phyloP scores from a whole-genome alignment of 805 yeast species.

The Kurtzmaniella cleridarum region DNA sequence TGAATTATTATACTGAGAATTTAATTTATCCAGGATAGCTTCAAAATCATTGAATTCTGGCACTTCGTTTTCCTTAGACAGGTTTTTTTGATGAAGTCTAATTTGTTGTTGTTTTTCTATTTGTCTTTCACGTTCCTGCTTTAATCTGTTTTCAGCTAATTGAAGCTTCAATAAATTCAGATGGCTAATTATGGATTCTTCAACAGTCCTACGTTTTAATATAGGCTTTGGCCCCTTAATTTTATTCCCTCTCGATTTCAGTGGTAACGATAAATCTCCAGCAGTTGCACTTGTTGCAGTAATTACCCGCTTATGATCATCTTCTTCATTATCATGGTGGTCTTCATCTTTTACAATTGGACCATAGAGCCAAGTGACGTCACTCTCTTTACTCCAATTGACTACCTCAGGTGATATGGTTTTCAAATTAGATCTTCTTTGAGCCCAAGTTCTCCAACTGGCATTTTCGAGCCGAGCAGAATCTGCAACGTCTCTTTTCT shows the following conservation, averaged over 20 bases:
- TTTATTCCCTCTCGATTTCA: slow-evolving; percentile 14
- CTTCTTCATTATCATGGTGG: slow-evolving; percentile 15
- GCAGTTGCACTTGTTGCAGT: slow-evolving; percentile 41
- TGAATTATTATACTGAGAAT: slow-evolving; percentile 29
- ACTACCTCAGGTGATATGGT: slow-evolving; percentile 89
- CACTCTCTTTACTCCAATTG: slow-evolving; percentile 96
- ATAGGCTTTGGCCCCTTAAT: slow-evolving; percentile 63
- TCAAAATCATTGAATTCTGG: slow-evolving; percentile 41
- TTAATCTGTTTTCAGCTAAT: slow-evolving; percentile 32
- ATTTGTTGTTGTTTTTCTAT: slow-evolving; percentile 16
- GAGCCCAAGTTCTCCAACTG: slow-evolving; percentile 94
- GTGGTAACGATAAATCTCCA: slow-evolving; percentile 40
- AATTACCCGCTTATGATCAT: slow-evolving; percentile 12
- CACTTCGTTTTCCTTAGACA: slow-evolving; percentile 18
- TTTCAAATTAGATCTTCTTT: slow-evolving; percentile 55
- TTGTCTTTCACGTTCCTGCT: slow-evolving; percentile 22
- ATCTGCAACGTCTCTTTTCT: slow-evolving; percentile 75
- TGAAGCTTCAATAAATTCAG: slow-evolving; percentile 40
- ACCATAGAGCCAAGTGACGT: slow-evolving; percentile 97
- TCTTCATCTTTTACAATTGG: slow-evolving; percentile 58
- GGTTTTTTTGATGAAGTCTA: slow-evolving; percentile 3
- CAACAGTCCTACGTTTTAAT: slow-evolving; percentile 77
- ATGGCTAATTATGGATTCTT: slow-evolving; percentile 72
- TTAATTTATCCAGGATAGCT: slow-evolving; percentile 39
- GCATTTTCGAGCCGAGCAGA: slow-evolving; percentile 48